Evolutionary conservation across 257 asterid genomes (phyloP).

Genomic region (Plectranthus barbatus): DNA sequence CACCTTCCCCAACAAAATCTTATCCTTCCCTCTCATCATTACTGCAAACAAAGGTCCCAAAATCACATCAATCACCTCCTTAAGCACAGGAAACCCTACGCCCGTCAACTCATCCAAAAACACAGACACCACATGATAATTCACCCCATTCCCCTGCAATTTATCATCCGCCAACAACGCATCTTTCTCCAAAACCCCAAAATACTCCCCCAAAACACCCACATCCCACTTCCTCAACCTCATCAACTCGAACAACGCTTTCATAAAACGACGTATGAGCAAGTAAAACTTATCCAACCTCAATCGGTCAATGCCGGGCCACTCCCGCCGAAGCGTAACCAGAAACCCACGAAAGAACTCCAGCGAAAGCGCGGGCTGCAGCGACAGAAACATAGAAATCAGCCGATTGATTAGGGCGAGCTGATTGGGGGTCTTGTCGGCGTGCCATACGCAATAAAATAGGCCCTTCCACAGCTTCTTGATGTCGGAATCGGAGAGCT

Average conservation of each 20-base stretch:
- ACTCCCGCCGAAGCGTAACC: slow-evolving; percentile 71
- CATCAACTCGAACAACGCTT: slow-evolving; percentile 49
- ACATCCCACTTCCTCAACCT: slow-evolving; percentile 56
- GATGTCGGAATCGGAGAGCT: slow-evolving; percentile 56
- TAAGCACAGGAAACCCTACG: slow-evolving; percentile 41
- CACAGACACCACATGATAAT: slow-evolving; percentile 75
- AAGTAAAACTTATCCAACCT: slow-evolving; percentile 88
- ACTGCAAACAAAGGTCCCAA: slow-evolving; percentile 59
- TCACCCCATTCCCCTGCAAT: slow-evolving; percentile 76
- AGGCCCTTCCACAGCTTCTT: slow-evolving; percentile 89
- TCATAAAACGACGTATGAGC: slow-evolving; percentile 62
- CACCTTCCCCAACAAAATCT: slow-evolving; percentile 73
- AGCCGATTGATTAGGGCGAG: slow-evolving; percentile 49
- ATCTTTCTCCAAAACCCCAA: slow-evolving; percentile 43
- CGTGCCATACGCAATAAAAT: slow-evolving; percentile 88
- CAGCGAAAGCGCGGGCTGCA: slow-evolving; percentile 49
- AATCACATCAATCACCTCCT: slow-evolving; percentile 48
- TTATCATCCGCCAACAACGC: slow-evolving; percentile 67
- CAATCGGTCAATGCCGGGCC: slow-evolving; percentile 85
- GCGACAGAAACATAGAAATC: slow-evolving; percentile 44
- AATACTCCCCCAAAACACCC: slow-evolving; percentile 39
- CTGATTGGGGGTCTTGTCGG: slow-evolving; percentile 81
- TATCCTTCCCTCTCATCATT: slow-evolving; percentile 45
- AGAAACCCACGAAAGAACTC: slow-evolving; percentile 61
- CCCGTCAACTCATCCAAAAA: slow-evolving; percentile 76